Evolutionary conservation across 2,329 filamentous ascomycete species (phyloP), one percentile per base, ranked within the genome.

Genomic region (Aspergillus niger): DNA sequence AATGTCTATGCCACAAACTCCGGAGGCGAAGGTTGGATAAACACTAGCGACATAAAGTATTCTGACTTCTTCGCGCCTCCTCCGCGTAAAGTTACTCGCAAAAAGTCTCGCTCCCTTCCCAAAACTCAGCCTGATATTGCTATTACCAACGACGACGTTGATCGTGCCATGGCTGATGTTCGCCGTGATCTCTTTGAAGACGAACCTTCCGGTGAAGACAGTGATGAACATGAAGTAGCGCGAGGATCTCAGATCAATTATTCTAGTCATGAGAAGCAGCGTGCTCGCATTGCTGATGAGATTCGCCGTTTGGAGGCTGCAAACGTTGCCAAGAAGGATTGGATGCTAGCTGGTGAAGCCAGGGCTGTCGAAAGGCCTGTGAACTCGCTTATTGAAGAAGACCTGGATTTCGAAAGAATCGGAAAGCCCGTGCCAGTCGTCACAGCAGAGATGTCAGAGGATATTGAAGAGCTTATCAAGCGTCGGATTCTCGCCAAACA

Each of bases 401-500:
- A 98, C 70, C 85, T 99, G 26, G 94, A 98, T 66, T 99, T 98
- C 72, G 95, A 99, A 78, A 88, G 96, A 69, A 87, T 91, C 22
- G 95, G 95, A 71, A 99, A 98, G 76, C 94, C 95, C 0, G 90
- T 98, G 0, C 92, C 94, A 1, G 91, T 98, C 62, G 92, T 97
- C 74, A 98, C 95, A 0, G 89, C 91, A 44, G 93, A 97, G 75
- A 84, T 96, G 43, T 96, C 88, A 57, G 93, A 97, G 75, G 88
- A 89, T 69, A 96, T 99, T 59, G 95, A 99, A 77, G 89, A 91
- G 36, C 85, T 99, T 61, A 93, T 99, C 80, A 98, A 98, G 79
- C 87, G 92, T 41, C 90, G 95, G 53, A 97, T 99, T 67, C 80
- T 98, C 13, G 88, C 91, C 0, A 88, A 89, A 65, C 91, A 97